phyloP scores from a whole-genome alignment of 1,284 basidiomycete species.

The Ganoderma boninense region DNA sequence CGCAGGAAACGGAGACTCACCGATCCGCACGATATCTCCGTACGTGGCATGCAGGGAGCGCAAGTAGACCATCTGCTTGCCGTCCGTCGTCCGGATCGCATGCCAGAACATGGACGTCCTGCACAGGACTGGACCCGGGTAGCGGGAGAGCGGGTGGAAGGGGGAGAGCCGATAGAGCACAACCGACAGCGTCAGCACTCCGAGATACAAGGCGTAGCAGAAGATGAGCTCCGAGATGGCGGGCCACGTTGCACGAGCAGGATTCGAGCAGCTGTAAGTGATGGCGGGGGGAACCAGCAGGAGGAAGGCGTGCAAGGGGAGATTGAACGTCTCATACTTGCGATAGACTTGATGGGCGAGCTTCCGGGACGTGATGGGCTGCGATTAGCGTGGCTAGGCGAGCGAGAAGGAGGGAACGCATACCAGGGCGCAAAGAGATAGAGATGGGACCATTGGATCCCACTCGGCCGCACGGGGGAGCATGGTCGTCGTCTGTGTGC shows the following conservation, averaged over 20 bases:
- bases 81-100: background rate
- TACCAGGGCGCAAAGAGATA: too few species aligned
- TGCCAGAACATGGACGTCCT: background rate
- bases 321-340: background rate
- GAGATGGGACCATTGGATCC: too few species aligned
- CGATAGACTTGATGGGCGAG: background rate
- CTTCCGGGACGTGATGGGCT: background rate
- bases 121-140: background rate
- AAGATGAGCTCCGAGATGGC: background rate
- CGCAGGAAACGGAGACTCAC: background rate
- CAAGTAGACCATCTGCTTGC: background rate
- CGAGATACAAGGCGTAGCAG: background rate
- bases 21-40: constrained; percentile 6
- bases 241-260: background rate
- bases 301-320: background rate
- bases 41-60: background rate
- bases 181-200: background rate
- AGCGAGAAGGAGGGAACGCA: too few species aligned
- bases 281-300: background rate
- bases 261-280: too few species aligned
- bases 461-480: too few species aligned
- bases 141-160: background rate
- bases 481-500: too few species aligned
- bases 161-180: background rate
- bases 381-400: too few species aligned